phyloP scores from a whole-genome alignment of 2,329 filamentous ascomycete genomes.

The Stenocarpella maydis region DNA sequence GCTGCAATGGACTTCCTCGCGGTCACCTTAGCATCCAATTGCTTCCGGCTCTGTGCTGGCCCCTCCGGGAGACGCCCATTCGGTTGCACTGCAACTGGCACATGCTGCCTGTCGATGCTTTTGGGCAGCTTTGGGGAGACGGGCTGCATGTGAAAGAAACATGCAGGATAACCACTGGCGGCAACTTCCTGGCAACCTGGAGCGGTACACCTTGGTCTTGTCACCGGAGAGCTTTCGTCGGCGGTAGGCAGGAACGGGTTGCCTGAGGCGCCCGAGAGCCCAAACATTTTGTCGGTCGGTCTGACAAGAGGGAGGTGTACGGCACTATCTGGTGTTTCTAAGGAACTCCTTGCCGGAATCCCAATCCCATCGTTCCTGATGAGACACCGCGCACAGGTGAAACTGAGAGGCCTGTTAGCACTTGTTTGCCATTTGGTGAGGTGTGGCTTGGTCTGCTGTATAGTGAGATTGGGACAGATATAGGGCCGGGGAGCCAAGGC shows the following conservation, averaged over 20 bases:
- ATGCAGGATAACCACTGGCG: slow-evolving; percentile 23
- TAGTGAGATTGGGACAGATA: background rate
- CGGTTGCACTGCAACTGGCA: background rate
- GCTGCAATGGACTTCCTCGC: slow-evolving; percentile 32
- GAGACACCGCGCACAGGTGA: slow-evolving; percentile 32
- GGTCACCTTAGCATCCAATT: slow-evolving; percentile 31
- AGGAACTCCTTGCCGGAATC: slow-evolving; percentile 17
- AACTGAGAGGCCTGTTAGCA: slow-evolving; percentile 23
- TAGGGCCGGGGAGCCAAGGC: background rate
- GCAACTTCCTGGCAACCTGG: slow-evolving; percentile 27
- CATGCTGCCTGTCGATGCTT: background rate
- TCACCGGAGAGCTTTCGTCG: slow-evolving; percentile 28
- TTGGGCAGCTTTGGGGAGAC: slow-evolving; percentile 26
- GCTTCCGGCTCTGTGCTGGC: slow-evolving; percentile 17
- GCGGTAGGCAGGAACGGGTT: slow-evolving; percentile 32
- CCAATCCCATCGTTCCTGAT: slow-evolving; percentile 28
- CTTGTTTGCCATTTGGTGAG: background rate
- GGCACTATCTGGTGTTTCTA: slow-evolving; percentile 6
- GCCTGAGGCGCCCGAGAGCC: slow-evolving; percentile 7
- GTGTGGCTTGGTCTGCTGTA: background rate
- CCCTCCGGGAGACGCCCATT: slow-evolving; percentile 16
- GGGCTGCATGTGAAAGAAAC: slow-evolving; percentile 20
- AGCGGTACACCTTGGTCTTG: slow-evolving; percentile 27
- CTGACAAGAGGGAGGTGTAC: background rate
- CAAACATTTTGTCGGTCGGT: slow-evolving; percentile 10